Conservation (phyloP, 2,329 filamentous ascomycete genomes). For the Penicillium nordicum region DNA sequence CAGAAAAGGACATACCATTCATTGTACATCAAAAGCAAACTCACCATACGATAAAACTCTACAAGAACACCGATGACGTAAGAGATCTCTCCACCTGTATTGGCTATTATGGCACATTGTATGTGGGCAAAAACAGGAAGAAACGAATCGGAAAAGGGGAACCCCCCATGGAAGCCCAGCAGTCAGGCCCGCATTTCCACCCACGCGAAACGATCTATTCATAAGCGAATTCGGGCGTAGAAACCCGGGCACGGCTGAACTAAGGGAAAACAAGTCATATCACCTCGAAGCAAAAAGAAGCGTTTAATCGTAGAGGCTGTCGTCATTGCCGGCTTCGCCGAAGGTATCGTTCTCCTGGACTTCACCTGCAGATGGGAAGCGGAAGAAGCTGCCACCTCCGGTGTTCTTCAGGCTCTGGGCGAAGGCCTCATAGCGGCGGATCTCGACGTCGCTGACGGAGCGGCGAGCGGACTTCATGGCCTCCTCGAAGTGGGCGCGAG, state of each 20-base stretch:
- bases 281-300: conserved; percentile 18
- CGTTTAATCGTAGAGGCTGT: conserved; percentile 90
- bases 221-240: conserved; percentile 14
- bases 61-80: conserved; percentile 8
- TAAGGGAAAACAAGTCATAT: conserved; percentile 20
- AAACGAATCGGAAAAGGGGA: conserved; percentile 20
- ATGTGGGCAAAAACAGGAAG: conserved; percentile 21
- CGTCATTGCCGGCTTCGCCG: conserved; percentile 86
- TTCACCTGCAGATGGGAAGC: conserved; percentile 71
- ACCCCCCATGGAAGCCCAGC: conserved; percentile 13
- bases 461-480: conserved; percentile 92
- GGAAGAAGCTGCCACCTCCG: conserved; percentile 94
- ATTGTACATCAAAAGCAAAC: not conserved
- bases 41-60: not conserved
- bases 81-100: conserved; percentile 20
- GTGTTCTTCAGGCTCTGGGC: conserved; percentile 99
- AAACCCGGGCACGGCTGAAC: conserved; percentile 13
- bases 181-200: conserved; percentile 20
- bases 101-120: conserved; percentile 30
- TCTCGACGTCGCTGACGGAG: conserved; percentile 95
- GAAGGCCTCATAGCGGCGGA: conserved; percentile 96
- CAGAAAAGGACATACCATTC: not conserved
- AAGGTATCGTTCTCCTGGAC: conserved; percentile 59
- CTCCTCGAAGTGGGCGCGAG: conserved; percentile 96
- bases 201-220: conserved; percentile 19